Conservation (phyloP, 2,329 filamentous ascomycete genomes). For the Fusarium anthophilum region DNA sequence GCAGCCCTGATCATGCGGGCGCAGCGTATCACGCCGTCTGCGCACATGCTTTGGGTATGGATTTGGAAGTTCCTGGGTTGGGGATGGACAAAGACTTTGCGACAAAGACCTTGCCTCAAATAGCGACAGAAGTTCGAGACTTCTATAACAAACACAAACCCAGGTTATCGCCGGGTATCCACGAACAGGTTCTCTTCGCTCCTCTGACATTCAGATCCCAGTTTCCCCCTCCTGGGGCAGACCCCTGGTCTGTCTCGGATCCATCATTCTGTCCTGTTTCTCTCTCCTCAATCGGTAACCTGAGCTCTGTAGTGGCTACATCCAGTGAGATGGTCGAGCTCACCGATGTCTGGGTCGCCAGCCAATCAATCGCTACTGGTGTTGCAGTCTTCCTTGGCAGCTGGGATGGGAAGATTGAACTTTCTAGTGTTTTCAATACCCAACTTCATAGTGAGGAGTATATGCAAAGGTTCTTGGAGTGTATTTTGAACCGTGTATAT, state of each 20-base stretch:
- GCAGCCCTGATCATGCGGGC: not conserved
- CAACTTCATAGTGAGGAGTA: not conserved
- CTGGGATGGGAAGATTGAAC: not conserved
- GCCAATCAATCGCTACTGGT: not conserved
- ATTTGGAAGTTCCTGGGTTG: not conserved
- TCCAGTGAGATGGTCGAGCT: not conserved
- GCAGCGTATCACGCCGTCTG: not conserved
- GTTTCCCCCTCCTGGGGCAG: not conserved
- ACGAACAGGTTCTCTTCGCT: not conserved
- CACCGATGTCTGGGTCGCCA: not conserved
- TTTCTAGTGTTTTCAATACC: not conserved
- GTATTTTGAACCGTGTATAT: not conserved
- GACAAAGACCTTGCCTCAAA: not conserved
- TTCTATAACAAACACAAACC: not conserved
- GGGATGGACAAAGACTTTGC: accelerated
- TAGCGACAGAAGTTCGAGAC: not conserved
- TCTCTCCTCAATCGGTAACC: not conserved
- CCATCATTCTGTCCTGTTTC: not conserved
- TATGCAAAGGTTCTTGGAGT: not conserved
- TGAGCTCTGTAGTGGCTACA: not conserved
- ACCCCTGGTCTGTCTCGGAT: not conserved
- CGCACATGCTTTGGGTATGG: not conserved
- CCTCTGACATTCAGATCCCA: not conserved
- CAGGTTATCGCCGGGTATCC: accelerated
- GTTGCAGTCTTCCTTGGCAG: not conserved